Percentiles rank a stretch among this genome's conserved stretches.
Conservation (phyloP, 2,329 filamentous ascomycete genomes). For the Hypoxylon rubiginosum region DNA sequence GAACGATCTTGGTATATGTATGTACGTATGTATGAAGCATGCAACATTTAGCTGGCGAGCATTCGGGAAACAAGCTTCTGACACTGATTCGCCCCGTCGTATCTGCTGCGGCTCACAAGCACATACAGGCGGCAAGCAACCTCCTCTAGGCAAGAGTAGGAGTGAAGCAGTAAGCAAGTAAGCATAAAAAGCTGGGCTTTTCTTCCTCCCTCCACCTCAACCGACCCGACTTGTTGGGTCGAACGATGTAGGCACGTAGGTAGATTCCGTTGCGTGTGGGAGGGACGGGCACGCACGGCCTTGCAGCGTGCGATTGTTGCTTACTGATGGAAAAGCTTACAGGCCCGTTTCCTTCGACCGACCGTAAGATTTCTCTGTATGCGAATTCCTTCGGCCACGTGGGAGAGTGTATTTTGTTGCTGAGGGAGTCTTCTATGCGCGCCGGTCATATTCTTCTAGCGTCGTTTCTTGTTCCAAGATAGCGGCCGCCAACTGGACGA, state of each 20-base stretch:
- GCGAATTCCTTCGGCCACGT: background rate
- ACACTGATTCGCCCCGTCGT: background rate
- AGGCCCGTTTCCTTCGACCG: background rate
- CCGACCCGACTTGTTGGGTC: background rate
- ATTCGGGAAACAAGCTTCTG: conserved; percentile 2
- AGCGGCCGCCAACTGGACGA: background rate
- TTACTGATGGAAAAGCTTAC: background rate
- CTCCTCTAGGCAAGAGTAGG: background rate
- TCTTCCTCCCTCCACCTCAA: background rate
- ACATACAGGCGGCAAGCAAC: background rate
- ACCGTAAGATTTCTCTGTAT: background rate
- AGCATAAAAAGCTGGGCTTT: background rate
- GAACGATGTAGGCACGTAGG: background rate
- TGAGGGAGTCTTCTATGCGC: no score
- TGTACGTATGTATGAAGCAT: background rate
- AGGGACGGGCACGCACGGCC: background rate
- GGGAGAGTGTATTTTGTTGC: background rate
- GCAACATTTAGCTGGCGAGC: background rate
- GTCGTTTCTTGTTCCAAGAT: no score
- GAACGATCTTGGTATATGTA: background rate
- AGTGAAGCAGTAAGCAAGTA: background rate
- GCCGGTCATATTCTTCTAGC: no score
- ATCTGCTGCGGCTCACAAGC: background rate
- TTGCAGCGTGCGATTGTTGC: background rate
- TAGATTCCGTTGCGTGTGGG: background rate